Base-by-base conservation (phyloP, 2,329 filamentous ascomycete genomes). In the Fusarium torulosum region DNA sequence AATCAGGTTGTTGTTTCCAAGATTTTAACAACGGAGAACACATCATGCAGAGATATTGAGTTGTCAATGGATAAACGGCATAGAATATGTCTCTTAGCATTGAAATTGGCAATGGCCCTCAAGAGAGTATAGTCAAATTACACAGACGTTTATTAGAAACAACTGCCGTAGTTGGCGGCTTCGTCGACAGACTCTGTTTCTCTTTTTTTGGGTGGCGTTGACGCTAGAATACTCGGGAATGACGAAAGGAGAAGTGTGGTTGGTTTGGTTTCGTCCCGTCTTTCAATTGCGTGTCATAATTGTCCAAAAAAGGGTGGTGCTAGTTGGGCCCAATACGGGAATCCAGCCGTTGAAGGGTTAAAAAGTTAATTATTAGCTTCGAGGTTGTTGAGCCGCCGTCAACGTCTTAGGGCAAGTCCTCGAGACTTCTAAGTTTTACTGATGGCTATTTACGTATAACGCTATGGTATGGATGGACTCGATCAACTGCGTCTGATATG, bases 211-310 rank as follows among this genome's bases (percentile, higher is more conserved):
- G 59, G 59, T 25, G 64, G 69, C 69, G 64, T 50, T 25, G 45
- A 64, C 64, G 61, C 69, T 64, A 69, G 58, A 67, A 56, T 35
- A 49, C 27, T 50, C 45, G 33, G 43, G 42, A 46, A 54, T 64
- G 46, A 54, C 45, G 46, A 69, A 58, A 53, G 46, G 59, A 51
- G 52, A 42, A 56, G 43, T 35, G 51, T 35, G 51, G 51, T 29
- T 29, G 27, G 27, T 29, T 41, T 54, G 57, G 60, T 52, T 66
- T 69, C 44, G 65, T 58, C 47, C 57, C 41, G 60, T 66, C 60
- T 66, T 53, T 46, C 38, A 51, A 29, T 65, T 67, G 64, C 64
- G 64, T 40, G 63, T 67, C 44, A 25, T 25, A 23, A 19, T 31
- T 20, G 45, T 59, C 47, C 43, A 27, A 61, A 56, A 35, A 56